Conservation (phyloP, 441 rosid species). For the Gossypium gossypioides region DNA sequence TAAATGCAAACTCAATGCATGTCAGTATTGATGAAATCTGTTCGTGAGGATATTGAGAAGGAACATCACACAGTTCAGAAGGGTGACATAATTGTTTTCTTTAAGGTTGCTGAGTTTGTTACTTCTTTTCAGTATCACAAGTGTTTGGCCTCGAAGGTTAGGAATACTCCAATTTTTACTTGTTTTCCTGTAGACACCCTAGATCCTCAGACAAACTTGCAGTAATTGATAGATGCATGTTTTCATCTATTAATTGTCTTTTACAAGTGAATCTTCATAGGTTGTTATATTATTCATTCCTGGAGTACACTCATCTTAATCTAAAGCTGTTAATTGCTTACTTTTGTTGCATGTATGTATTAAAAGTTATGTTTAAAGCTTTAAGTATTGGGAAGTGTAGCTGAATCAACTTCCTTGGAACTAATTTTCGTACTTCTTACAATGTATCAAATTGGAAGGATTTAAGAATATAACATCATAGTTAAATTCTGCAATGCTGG, state of each 20-base stretch:
- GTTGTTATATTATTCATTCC: not conserved
- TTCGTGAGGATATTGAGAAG: constrained; percentile 76
- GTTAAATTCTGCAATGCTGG: not conserved
- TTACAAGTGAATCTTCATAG: not conserved
- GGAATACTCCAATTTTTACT: constrained; percentile 16
- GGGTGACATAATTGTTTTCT: constrained; percentile 62
- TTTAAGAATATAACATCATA: not conserved
- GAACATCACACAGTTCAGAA: constrained; percentile 78
- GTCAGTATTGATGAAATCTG: constrained; percentile 78
- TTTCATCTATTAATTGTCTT: not conserved
- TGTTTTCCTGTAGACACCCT: not conserved
- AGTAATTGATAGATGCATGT: not conserved
- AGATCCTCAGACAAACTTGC: not conserved
- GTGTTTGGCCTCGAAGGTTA: constrained; percentile 51
- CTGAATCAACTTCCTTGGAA: not conserved
- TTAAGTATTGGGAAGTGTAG: not conserved
- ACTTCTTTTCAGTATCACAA: constrained; percentile 77
- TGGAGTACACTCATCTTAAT: not conserved
- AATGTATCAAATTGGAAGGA: not conserved
- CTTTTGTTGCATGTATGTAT: not conserved
- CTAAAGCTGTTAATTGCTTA: not conserved
- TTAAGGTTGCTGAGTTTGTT: constrained; percentile 75
- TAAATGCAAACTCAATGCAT: constrained; percentile 19
- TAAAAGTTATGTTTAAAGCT: not conserved
- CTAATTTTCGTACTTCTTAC: not conserved